A percentile compares a stretch with the other conserved stretches of the same genome.
Evolutionary conservation across 2,329 filamentous ascomycete genomes (phyloP).

Genomic region (Botrytis squamosa): DNA sequence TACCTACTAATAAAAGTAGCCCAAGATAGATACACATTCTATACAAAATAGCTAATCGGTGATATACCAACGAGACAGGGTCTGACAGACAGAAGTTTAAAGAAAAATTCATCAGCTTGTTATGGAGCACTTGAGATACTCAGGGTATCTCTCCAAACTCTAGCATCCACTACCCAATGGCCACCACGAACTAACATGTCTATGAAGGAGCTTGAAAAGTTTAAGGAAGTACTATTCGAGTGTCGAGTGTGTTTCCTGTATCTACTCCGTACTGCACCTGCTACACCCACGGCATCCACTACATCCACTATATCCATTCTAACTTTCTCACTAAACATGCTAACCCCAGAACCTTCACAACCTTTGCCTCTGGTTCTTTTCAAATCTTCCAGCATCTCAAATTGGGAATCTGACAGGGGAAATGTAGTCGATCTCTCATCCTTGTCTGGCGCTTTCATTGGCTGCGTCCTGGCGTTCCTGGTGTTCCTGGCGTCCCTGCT

Average conservation of each 20-base stretch:
- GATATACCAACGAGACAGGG: not conserved
- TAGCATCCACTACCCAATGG: not conserved
- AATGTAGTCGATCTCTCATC: not conserved
- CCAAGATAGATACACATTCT: not conserved
- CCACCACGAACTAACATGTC: not conserved
- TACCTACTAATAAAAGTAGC: not conserved
- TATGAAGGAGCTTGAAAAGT: not conserved
- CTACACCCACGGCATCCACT: not conserved
- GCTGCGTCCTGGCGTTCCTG: not conserved
- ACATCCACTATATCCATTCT: not conserved
- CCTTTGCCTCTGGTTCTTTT: not conserved
- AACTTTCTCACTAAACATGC: not conserved
- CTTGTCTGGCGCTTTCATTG: not conserved
- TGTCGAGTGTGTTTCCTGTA: too few species aligned
- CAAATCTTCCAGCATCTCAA: not conserved
- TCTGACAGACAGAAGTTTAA: not conserved
- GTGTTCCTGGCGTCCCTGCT: not conserved
- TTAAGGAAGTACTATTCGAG: not conserved
- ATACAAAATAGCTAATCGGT: too few species aligned
- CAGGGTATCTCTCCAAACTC: not conserved
- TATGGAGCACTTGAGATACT: not conserved
- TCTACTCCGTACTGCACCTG: not conserved
- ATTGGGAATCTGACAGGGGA: not conserved
- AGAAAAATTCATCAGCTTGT: not conserved
- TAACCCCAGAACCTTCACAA: not conserved